Evolutionary conservation across 768 basidiomycete genomes (phyloP), one percentile per base, ranked within the genome.

Genomic region (Boletales sp.): DNA sequence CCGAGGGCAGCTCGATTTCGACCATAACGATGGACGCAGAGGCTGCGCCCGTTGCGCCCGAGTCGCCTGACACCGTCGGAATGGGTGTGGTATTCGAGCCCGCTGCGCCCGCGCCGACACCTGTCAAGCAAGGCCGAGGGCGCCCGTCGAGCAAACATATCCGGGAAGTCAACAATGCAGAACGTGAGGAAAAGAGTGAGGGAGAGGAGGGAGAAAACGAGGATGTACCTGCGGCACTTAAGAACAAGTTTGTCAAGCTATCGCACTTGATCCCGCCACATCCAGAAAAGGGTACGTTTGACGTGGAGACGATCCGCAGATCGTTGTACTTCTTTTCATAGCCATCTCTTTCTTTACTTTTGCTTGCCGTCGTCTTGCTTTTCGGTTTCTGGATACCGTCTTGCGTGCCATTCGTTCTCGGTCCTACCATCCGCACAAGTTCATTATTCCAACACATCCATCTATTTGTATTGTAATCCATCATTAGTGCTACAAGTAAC

Each of bases 311-410:
- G 52, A 94, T 97, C 70, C 86, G 86, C 65, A 69, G 82, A 50
- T 90, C 87, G 38, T 75, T 77, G 34, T 98, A 97, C 70, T 98
- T 98, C 80, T 98, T 97, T 78, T 94, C 94, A 38, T 97, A 80
- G 45, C 11, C 34, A 9, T 13, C 21, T 40, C 29, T 31, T 27
- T 14, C 43, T 27, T 27, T 27, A 27, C 24, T 27, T 27, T 27
- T 27, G 24, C 24, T 3, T 27, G 24, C 46, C 13, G 5, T 47
- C 45, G 41, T 14, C 30, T 15, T 21, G 17, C 38, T 39, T 19
- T 29, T 9, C 21, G 45, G 32, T 4, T 36, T 37, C 17, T 18
- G 36, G 24, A 27, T 27, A 27, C 24, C 24, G 24, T 27, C 24
- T 27, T 27, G 24, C 38, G 19, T n/a, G 18, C 19, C 13, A 21